Evolutionary conservation across 1,139 yeast genomes (phyloP).

Genomic region (Pichia sp.): DNA sequence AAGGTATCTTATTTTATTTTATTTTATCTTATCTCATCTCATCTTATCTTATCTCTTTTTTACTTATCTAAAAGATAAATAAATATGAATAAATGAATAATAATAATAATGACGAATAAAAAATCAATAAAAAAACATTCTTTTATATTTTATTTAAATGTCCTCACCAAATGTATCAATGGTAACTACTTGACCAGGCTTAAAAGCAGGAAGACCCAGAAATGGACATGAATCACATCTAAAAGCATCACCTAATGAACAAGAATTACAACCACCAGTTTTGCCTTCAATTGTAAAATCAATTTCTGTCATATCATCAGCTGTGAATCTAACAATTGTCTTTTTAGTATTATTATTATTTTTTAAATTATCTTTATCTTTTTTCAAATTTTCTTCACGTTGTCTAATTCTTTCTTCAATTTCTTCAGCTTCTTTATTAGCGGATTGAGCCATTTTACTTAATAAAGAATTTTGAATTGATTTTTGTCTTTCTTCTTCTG

Average conservation of each 20-base stretch:
- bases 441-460: slow-evolving; percentile 46
- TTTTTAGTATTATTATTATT: slow-evolving; percentile 12
- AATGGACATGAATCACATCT: slow-evolving; percentile 98
- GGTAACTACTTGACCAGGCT: slow-evolving; percentile 79
- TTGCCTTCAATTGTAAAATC: slow-evolving; percentile 95
- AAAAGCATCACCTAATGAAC: slow-evolving; percentile 96
- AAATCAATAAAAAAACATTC: not conserved
- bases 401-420: slow-evolving; percentile 44
- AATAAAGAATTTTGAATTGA: slow-evolving; percentile 40
- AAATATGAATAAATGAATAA: not conserved
- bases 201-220: slow-evolving; percentile 94
- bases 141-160: slow-evolving; percentile 18
- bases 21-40: no score
- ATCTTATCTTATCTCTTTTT: no score
- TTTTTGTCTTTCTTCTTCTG: slow-evolving; percentile 45
- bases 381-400: slow-evolving; percentile 32
- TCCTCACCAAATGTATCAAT: slow-evolving; percentile 48
- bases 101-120: not conserved
- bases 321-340: slow-evolving; percentile 45
- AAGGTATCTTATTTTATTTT: no score
- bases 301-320: slow-evolving; percentile 72
- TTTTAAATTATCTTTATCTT: slow-evolving; percentile 26
- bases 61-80: no score
- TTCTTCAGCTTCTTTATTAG: slow-evolving; percentile 46
- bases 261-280: slow-evolving; percentile 94